Conservation (phyloP, 257 asterid species). For the Plantago ovata region DNA sequence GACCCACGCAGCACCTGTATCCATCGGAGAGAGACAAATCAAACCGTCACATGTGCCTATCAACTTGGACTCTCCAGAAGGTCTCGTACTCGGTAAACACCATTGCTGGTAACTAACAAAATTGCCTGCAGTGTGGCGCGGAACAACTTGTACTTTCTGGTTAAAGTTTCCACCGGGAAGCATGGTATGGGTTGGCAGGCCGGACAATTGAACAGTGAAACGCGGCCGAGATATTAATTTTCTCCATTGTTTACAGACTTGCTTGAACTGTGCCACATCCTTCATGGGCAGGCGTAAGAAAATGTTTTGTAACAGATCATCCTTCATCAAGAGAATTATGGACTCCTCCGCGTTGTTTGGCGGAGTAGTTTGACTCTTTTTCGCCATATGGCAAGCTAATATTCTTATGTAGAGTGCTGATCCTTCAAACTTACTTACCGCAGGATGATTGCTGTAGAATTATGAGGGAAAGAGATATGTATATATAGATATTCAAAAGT, state of each 20-base stretch:
- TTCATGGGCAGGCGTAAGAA: not conserved
- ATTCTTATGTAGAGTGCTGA: no score
- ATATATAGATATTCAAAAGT: no score
- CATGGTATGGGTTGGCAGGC: not conserved
- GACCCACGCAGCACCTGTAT: not conserved
- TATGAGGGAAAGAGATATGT: no score
- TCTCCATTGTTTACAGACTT: not conserved
- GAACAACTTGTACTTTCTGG: not conserved
- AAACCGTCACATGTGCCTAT: constrained; percentile 1
- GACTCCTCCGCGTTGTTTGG: no score
- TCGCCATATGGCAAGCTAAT: no score
- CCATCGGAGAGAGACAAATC: not conserved
- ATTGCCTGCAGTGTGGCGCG: not conserved
- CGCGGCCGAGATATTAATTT: not conserved
- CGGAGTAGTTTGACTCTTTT: no score
- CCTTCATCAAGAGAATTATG: no score
- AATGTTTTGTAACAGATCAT: not conserved
- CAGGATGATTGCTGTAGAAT: no score
- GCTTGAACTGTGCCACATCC: not conserved
- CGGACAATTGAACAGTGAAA: not conserved
- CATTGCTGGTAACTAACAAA: no score
- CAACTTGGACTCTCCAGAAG: no score
- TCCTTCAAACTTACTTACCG: no score
- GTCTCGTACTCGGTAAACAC: not conserved
- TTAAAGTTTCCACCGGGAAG: not conserved